These are phyloP conservation scores for Phytophthora tentaculata DNA, from an alignment of 352 stramenopile genomes.

Conservation along the genomic window DNA sequence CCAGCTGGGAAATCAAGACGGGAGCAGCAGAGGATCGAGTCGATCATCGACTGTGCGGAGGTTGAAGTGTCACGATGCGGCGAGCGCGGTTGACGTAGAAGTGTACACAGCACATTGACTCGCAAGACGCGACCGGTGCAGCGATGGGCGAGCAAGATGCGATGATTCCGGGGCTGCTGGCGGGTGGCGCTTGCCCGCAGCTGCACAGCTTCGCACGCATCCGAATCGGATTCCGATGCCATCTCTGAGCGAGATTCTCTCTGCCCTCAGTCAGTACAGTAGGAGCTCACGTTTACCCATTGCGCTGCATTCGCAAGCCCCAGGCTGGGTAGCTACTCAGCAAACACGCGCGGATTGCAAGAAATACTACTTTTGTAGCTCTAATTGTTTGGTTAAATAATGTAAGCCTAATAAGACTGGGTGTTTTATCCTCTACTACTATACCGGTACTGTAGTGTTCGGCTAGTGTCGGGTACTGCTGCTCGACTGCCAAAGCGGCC, in stretches of 20 bases:
- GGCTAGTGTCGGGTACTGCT: neutral
- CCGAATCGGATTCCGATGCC: neutral
- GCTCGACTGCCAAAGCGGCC: neutral
- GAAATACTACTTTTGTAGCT: no score
- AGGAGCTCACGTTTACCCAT: no score
- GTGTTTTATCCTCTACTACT: conserved; percentile 1
- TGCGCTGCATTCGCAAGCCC: neutral
- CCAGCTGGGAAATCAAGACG: conserved; percentile 26
- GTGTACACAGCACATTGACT: conserved; percentile 2
- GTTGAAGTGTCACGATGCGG: conserved; percentile 28
- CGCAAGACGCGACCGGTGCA: conserved; percentile 3
- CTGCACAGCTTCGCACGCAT: conserved; percentile 2
- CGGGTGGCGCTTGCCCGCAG: conserved; percentile 2
- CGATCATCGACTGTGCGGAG: neutral
- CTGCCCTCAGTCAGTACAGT: neutral
- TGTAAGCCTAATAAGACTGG: no score
- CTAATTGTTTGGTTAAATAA: no score
- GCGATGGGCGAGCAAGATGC: conserved; percentile 4
- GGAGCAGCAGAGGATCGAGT: conserved; percentile 2
- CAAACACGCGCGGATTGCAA: no score
- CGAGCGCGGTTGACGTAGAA: conserved; percentile 6
- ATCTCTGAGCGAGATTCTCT: no score
- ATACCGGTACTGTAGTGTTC: neutral
- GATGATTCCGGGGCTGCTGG: conserved; percentile 4
- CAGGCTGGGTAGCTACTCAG: no score